Evolutionary conservation across 192 early-diverging fungal genomes (phyloP).

Genomic region (Phycomyces nitens): DNA sequence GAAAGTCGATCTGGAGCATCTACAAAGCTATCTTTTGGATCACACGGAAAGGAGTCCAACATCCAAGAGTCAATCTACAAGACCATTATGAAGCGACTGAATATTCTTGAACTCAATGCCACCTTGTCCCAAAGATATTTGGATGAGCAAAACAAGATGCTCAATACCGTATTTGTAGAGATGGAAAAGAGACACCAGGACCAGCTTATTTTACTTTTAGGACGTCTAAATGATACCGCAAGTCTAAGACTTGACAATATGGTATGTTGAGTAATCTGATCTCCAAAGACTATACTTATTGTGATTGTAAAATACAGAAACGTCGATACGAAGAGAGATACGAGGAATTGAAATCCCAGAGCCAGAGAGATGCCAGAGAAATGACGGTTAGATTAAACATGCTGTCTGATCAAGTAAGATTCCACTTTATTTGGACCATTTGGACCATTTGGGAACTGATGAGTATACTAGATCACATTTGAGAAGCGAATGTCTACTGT

Average conservation of each 20-base stretch:
- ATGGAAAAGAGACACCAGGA: constrained; percentile 59
- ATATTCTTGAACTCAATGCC: constrained; percentile 74
- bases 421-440: neutral
- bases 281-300: neutral
- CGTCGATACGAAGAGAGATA: constrained; percentile 48
- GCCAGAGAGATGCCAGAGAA: constrained; percentile 36
- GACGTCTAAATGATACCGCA: constrained; percentile 65
- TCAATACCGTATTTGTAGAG: constrained; percentile 59
- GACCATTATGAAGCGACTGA: constrained; percentile 83
- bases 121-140: constrained; percentile 71
- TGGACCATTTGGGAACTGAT: no score
- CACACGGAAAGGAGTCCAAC: constrained; percentile 23
- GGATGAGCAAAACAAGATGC: constrained; percentile 71
- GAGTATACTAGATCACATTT: constrained; percentile 41
- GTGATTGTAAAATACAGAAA: constrained; percentile 26
- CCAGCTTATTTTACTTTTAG: constrained; percentile 59
- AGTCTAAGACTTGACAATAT: constrained; percentile 61
- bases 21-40: constrained; percentile 3
- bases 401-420: constrained; percentile 42
- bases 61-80: constrained; percentile 87
- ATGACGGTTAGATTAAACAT: constrained; percentile 41
- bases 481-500: constrained; percentile 41
- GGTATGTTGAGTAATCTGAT: constrained; percentile 30
- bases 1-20: constrained; percentile 4
- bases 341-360: constrained; percentile 41